A percentile compares a stretch with the other conserved stretches of the same genome.
Evolutionary conservation across 306 rosid species (phyloP).

Genomic region (Prunus dulcis): DNA sequence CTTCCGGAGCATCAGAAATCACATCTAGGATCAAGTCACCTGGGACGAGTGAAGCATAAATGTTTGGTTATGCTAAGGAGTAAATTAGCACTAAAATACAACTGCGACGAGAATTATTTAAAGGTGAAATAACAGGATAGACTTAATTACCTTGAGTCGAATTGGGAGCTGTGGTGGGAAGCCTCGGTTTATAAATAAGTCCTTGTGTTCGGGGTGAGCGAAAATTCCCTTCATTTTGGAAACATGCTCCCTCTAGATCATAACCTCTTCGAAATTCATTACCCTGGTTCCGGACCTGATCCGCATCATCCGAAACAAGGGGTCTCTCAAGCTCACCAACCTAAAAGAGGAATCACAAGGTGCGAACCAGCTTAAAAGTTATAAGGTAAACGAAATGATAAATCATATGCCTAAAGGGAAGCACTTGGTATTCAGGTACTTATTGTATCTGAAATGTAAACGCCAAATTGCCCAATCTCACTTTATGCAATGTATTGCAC

Average conservation of each 20-base stretch:
- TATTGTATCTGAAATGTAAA: slow-evolving; percentile 2
- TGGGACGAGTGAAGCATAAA: slow-evolving; percentile 21
- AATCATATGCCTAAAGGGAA: not conserved
- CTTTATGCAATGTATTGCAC: too few species aligned
- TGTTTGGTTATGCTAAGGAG: not conserved
- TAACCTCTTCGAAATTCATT: slow-evolving; percentile 64
- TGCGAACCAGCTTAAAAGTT: not conserved
- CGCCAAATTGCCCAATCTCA: too few species aligned
- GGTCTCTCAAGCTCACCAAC: slow-evolving; percentile 75
- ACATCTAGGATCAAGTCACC: slow-evolving; percentile 58
- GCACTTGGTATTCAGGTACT: not conserved
- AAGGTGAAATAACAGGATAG: not conserved
- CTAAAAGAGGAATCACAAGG: slow-evolving; percentile 28
- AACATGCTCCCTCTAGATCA: slow-evolving; percentile 82
- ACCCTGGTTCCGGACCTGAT: slow-evolving; percentile 27
- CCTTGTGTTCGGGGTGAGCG: slow-evolving; percentile 57
- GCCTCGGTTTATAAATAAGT: slow-evolving; percentile 69
- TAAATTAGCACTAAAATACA: slow-evolving; percentile 3
- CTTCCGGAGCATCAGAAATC: slow-evolving; percentile 46
- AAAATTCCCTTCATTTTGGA: slow-evolving; percentile 56
- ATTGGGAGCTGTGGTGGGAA: slow-evolving; percentile 40
- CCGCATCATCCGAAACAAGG: slow-evolving; percentile 51
- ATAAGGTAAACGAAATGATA: slow-evolving; percentile 12
- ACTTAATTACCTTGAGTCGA: slow-evolving; percentile 37
- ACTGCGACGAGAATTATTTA: not conserved